phyloP scores from a whole-genome alignment of 495 filamentous ascomycete species.

The Aspergillus egyptiacus region DNA sequence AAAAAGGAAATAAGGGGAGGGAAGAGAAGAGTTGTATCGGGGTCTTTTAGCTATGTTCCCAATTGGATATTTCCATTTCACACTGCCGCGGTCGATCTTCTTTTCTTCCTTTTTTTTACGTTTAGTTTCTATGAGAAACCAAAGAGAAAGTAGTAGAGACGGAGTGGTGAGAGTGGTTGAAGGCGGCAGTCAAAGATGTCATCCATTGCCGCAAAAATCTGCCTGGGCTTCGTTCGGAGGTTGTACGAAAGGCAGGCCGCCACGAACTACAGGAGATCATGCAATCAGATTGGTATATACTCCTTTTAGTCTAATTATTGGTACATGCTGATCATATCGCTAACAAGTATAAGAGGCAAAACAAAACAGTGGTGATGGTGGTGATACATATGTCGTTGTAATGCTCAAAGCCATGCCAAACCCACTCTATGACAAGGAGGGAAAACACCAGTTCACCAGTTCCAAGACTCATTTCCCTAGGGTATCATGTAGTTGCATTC shows the following conservation, averaged over 20 bases:
- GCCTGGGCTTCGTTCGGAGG: neutral
- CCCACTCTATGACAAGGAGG: slow-evolving; percentile 1
- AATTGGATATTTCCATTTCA: neutral
- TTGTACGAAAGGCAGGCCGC: neutral
- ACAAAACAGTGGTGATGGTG: too few relatives aligned
- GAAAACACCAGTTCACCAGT: slow-evolving; percentile 6
- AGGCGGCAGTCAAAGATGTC: slow-evolving; percentile 13
- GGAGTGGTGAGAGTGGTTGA: neutral
- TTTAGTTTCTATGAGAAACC: neutral
- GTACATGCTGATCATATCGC: slow-evolving; percentile 19
- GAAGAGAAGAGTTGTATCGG: neutral
- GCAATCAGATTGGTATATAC: slow-evolving; percentile 5
- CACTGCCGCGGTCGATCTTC: neutral
- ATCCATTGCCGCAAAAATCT: slow-evolving; percentile 8
- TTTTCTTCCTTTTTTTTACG: neutral
- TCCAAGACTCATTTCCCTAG: slow-evolving; percentile 6
- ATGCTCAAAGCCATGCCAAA: slow-evolving; percentile 9
- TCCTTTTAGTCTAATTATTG: slow-evolving; percentile 14
- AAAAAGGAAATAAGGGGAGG: neutral
- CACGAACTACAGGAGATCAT: neutral
- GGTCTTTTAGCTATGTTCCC: neutral
- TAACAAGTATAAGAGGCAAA: slow-evolving; percentile 10
- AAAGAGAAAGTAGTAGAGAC: neutral
- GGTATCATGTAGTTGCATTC: slow-evolving; percentile 12
- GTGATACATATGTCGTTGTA: slow-evolving; percentile 14